Evolutionary conservation across 768 basidiomycete genomes (phyloP).

Genomic region (Sarcomyxa edulis): DNA sequence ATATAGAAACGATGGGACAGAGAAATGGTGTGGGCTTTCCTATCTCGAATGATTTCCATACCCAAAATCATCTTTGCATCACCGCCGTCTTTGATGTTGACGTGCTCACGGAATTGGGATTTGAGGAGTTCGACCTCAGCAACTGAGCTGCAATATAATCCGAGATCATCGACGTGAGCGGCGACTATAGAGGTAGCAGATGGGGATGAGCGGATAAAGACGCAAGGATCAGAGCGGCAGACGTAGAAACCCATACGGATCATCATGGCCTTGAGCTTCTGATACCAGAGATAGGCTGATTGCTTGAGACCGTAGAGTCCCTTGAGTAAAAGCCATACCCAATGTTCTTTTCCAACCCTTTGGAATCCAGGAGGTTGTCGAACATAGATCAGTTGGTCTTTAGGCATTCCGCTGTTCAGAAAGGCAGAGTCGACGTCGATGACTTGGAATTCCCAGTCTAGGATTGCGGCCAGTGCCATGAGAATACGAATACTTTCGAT

Average conservation of each 20-base stretch:
- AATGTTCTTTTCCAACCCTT: conserved; percentile 22
- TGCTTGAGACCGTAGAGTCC: conserved; percentile 6
- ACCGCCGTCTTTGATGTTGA: not conserved
- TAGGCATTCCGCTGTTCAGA: conserved; percentile 20
- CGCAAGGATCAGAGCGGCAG: not conserved
- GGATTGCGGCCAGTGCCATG: conserved; percentile 27
- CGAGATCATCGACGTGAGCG: conserved; percentile 10
- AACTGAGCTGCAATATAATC: conserved; percentile 5
- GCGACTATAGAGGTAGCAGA: conserved; percentile 5
- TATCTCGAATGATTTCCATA: conserved; percentile 14
- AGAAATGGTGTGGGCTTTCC: conserved; percentile 16
- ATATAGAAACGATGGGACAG: conserved; percentile 17
- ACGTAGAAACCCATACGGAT: conserved; percentile 3
- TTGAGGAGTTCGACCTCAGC: not conserved
- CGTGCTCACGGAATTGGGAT: not conserved
- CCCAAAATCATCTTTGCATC: conserved; percentile 13
- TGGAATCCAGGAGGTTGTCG: conserved; percentile 10
- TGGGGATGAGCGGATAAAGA: not conserved
- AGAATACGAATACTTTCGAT: conserved; percentile 21
- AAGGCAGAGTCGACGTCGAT: conserved; percentile 35
- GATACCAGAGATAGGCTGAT: not conserved
- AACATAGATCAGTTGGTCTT: not conserved
- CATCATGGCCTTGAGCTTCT: conserved; percentile 5
- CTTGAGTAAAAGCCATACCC: conserved; percentile 6
- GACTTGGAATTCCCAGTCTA: conserved; percentile 28